These are phyloP conservation scores for Leptomonas pyrrhocoris DNA, from an alignment of 208 protist species.

Conservation along the genomic window DNA sequence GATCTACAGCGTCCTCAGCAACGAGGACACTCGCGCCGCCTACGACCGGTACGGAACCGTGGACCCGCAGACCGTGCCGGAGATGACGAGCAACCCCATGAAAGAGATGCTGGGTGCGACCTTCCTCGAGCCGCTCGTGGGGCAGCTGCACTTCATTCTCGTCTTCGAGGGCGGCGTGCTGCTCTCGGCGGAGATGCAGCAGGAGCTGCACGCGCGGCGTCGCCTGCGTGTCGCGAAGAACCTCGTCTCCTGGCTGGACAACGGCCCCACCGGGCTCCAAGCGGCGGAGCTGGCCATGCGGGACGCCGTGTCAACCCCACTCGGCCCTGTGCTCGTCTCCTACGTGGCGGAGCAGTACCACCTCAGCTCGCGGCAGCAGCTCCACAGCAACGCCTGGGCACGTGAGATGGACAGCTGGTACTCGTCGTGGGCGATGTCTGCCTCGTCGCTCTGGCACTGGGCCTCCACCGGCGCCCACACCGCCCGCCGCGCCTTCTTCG, in stretches of 20 bases:
- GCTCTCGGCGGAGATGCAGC: conserved; percentile 27
- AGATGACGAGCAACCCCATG: conserved; percentile 33
- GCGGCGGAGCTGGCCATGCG: conserved; percentile 21
- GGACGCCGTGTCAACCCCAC: conserved; percentile 56
- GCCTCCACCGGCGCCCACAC: conserved; percentile 19
- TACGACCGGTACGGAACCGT: conserved; percentile 63
- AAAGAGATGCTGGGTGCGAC: conserved; percentile 46
- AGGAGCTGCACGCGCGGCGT: conserved; percentile 41
- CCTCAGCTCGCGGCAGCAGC: conserved; percentile 45
- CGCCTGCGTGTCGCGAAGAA: conserved; percentile 54
- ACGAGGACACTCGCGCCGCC: conserved; percentile 40
- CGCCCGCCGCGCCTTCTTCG: conserved; percentile 19
- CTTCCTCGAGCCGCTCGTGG: conserved; percentile 59
- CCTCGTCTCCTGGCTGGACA: conserved; percentile 44
- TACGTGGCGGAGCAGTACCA: conserved; percentile 62
- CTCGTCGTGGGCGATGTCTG: conserved; percentile 32
- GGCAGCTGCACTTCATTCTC: conserved; percentile 38
- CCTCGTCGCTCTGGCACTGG: conserved; percentile 36
- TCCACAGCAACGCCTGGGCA: conserved; percentile 29
- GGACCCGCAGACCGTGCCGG: conserved; percentile 17
- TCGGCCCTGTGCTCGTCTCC: conserved; percentile 43
- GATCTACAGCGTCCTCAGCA: conserved; percentile 72
- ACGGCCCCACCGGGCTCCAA: conserved; percentile 23
- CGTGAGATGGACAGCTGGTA: conserved; percentile 58
- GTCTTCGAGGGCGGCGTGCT: conserved; percentile 35